phyloP scores from a whole-genome alignment of 495 filamentous ascomycete species.

The Penicillium herquei region DNA sequence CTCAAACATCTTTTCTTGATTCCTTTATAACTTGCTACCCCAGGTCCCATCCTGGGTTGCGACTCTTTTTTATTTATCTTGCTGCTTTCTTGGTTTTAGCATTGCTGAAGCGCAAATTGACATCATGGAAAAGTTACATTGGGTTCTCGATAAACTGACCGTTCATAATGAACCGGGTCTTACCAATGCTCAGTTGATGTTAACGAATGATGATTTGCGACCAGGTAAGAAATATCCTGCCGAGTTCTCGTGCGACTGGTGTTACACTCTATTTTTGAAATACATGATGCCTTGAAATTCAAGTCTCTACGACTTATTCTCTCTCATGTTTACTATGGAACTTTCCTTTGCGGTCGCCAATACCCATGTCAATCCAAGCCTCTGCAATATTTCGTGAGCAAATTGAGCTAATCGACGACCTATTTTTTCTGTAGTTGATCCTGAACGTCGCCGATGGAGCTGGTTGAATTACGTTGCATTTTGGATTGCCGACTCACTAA shows the following conservation, averaged over 20 bases:
- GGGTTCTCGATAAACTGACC: conserved; percentile 55
- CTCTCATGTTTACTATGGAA: background rate
- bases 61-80: background rate
- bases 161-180: conserved; percentile 76
- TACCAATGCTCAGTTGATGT: conserved; percentile 81
- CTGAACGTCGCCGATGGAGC: conserved; percentile 81
- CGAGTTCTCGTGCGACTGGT: no score
- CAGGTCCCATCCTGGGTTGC: background rate
- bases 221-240: conserved; percentile 54
- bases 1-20: background rate
- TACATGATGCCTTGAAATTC: background rate
- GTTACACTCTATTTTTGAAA: no score
- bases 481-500: conserved; percentile 92
- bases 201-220: conserved; percentile 86
- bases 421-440: conserved; percentile 60
- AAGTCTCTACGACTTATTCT: background rate
- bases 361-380: no score
- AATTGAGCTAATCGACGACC: background rate
- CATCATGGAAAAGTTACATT: conserved; percentile 31
- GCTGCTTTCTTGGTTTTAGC: background rate
- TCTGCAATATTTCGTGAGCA: background rate
- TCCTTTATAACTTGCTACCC: background rate
- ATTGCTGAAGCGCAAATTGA: background rate
- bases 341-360: no score
- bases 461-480: conserved; percentile 88